phyloP scores from a whole-genome alignment of 2,329 filamentous ascomycete species.

The Pyrenophora seminiperda region DNA sequence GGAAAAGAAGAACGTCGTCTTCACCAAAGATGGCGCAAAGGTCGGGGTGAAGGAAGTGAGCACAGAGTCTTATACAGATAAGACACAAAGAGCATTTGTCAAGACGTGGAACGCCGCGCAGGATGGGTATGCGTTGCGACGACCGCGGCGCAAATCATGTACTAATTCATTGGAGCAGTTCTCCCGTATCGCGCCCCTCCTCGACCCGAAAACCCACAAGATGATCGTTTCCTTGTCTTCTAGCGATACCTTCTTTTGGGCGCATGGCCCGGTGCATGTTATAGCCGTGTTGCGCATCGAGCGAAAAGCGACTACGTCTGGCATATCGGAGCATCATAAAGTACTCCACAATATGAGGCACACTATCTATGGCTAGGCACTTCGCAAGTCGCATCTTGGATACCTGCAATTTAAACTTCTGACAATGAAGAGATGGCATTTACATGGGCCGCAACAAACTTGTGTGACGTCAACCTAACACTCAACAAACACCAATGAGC shows the following conservation, averaged over 20 bases:
- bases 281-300: background rate
- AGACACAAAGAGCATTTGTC: conserved; percentile 66
- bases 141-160: background rate
- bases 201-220: background rate
- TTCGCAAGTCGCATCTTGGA: background rate
- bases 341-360: background rate
- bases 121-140: conserved; percentile 18
- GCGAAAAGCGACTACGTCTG: background rate
- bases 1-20: conserved; percentile 75
- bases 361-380: background rate
- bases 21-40: conserved; percentile 74
- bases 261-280: background rate
- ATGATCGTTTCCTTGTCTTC: background rate
- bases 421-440: background rate
- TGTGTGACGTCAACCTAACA: too few relatives aligned
- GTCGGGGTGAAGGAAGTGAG: conserved; percentile 72
- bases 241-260: background rate
- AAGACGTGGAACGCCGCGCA: conserved; percentile 56
- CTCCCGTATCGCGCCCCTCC: background rate
- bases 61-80: conserved; percentile 73
- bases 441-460: background rate
- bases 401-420: background rate
- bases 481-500: background rate
- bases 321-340: background rate
- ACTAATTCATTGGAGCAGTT: background rate